phyloP scores from a whole-genome alignment of 306 rosid genomes.

The Trifolium subterraneum region DNA sequence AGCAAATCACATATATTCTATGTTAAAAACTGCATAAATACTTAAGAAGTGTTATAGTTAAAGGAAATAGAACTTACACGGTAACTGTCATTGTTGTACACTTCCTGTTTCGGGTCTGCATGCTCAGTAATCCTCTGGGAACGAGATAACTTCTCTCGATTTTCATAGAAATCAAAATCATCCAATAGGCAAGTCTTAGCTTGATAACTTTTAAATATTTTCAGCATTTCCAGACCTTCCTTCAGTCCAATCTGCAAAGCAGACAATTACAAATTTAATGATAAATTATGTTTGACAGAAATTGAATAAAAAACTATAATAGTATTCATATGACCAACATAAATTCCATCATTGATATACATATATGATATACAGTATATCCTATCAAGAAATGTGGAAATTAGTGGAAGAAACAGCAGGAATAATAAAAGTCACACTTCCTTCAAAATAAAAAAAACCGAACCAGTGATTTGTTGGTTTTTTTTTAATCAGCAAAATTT shows the following conservation, averaged over 20 bases:
- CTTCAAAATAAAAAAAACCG: constrained; percentile 4
- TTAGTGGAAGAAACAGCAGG: not conserved
- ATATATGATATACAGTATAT: not conserved
- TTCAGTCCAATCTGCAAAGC: constrained; percentile 68
- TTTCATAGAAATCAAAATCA: constrained; percentile 75
- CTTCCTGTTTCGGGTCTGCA: constrained; percentile 50
- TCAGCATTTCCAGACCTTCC: constrained; percentile 79
- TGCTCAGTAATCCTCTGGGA: constrained; percentile 46
- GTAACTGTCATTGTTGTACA: constrained; percentile 29
- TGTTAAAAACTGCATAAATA: constrained; percentile 6
- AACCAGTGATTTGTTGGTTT: not conserved
- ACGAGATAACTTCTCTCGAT: constrained; percentile 55
- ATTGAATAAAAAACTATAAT: not conserved
- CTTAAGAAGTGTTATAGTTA: not conserved
- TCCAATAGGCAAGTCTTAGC: constrained; percentile 66
- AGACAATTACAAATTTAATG: not conserved
- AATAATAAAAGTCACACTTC: constrained; percentile 9
- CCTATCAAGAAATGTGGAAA: not conserved
- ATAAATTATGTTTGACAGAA: constrained; percentile 8
- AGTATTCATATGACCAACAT: not conserved
- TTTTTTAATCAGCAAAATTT: no score
- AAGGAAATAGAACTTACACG: constrained; percentile 45
- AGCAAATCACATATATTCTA: constrained; percentile 7
- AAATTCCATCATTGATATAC: not conserved
- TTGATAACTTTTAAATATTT: constrained; percentile 65